Evolutionary conservation across 2,329 filamentous ascomycete species (phyloP), one percentile per base, ranked within the genome.

Genomic region (Cercospora sojina): DNA sequence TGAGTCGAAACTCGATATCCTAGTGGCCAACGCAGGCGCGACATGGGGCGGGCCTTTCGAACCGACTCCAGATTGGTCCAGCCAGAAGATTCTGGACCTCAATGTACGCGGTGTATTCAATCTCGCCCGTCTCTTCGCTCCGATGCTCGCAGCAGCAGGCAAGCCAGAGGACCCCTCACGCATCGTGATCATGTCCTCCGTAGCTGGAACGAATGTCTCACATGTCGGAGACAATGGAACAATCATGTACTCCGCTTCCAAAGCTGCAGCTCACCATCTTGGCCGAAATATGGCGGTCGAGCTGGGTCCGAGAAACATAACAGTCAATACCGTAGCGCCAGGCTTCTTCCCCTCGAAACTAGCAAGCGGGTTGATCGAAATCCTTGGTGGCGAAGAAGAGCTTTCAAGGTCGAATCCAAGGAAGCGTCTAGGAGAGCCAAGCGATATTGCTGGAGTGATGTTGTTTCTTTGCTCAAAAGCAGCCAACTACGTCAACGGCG

Each of bases 1-100:
- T 75, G 93, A 91, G 2, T 86, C 89, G 70, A 87, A 88, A 77
- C 87, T 97, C 41, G 93, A 97, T 80, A 91, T 97, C 49, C 82
- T 97, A 29, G 88, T 97, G 72, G 93, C 93, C 67, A 97, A 97
- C 79, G 93, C 93, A 0, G 93, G 93, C 41, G 93, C 93, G 5
- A 92, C 91, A 0, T 97, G 93, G 93, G 93, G 93, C 65, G 91
- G 89, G 75, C 79, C 83, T 10, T 93, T 97, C 75, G 93, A 96
- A 75, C 87, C 86, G 35, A 91, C 96, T 79, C 88, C 91, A 4
- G 92, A 95, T 80, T 81, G 82, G 53, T 91, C 89, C 16, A 94
- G 95, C 78, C 86, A 87, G 72, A 95, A 94, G 81, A 91, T 97
- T 70, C 91, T 97, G 87, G 91, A 96, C 80, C 82, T 94, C 75